These are phyloP conservation scores for Mariannaea elegans DNA, from an alignment of 2,329 filamentous ascomycete genomes.

Conservation along the genomic window DNA sequence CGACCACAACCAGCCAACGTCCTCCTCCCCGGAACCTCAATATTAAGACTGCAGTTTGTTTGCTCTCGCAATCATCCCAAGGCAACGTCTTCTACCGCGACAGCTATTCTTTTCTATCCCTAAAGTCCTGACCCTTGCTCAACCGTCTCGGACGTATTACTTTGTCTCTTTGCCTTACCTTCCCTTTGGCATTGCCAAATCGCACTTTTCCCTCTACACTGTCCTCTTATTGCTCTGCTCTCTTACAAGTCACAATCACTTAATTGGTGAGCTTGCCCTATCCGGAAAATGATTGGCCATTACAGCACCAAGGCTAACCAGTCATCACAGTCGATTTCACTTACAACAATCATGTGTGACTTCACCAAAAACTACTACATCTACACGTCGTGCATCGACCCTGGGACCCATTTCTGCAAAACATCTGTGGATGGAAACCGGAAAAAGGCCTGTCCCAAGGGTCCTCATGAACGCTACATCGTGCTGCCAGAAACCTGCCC, in stretches of 20 bases:
- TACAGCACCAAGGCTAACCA: conserved; percentile 11
- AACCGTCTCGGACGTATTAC: not conserved
- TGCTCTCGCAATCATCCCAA: not conserved
- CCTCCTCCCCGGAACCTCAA: not conserved
- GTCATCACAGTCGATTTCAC: not conserved
- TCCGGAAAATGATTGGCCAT: conserved; percentile 20
- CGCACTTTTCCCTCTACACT: too few relatives aligned
- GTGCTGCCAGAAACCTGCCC: conserved; percentile 70
- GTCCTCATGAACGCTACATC: conserved; percentile 79
- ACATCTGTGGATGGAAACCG: conserved; percentile 73
- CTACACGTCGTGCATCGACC: conserved; percentile 75
- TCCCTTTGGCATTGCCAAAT: not conserved
- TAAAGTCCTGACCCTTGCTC: not conserved
- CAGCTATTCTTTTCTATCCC: conserved; percentile 1
- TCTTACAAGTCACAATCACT: conserved; percentile 11
- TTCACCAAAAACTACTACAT: conserved; percentile 82
- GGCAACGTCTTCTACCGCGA: conserved; percentile 6
- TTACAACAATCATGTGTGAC: conserved; percentile 60
- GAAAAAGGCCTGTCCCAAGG: conserved; percentile 65
- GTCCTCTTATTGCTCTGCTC: too few relatives aligned
- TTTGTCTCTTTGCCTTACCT: not conserved
- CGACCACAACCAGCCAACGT: conserved; percentile 8
- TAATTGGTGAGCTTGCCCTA: conserved; percentile 25
- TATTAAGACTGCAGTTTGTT: not conserved
- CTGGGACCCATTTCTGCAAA: conserved; percentile 74